phyloP scores from a whole-genome alignment of 1,139 yeast genomes.

The Magnusiomyces fungicola region DNA sequence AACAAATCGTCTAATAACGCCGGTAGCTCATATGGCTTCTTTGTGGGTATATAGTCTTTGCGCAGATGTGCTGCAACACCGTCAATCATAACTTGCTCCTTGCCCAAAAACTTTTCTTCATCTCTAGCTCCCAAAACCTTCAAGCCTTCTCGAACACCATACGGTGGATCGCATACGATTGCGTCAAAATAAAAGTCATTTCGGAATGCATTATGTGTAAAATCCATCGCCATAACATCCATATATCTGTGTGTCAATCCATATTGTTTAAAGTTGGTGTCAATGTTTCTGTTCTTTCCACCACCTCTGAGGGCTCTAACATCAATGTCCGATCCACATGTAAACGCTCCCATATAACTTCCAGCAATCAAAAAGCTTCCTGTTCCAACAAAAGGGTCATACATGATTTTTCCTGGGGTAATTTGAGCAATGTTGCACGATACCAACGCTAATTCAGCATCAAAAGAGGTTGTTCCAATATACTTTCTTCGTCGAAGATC shows the following conservation, averaged over 20 bases:
- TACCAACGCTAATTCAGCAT: constrained; percentile 65
- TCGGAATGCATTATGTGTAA: constrained; percentile 82
- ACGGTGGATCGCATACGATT: constrained; percentile 94
- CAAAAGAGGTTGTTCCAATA: constrained; percentile 95
- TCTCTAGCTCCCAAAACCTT: constrained; percentile 85
- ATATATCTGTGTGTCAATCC: constrained; percentile 49
- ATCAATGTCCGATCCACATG: constrained; percentile 89
- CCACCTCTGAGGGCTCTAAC: constrained; percentile 78
- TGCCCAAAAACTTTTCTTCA: constrained; percentile 52
- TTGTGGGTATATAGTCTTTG: constrained; percentile 85
- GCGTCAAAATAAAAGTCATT: constrained; percentile 57
- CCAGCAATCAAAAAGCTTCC: constrained; percentile 92
- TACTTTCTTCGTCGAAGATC: constrained; percentile 78
- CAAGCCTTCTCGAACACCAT: constrained; percentile 93
- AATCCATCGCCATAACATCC: constrained; percentile 87
- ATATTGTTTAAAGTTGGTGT: constrained; percentile 70
- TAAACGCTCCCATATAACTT: constrained; percentile 73
- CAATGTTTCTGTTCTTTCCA: constrained; percentile 42
- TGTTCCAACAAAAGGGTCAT: constrained; percentile 96
- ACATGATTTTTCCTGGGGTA: constrained; percentile 54
- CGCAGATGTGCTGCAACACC: constrained; percentile 74
- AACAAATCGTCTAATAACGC: constrained; percentile 69
- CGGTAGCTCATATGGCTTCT: constrained; percentile 80
- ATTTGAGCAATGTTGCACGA: constrained; percentile 84
- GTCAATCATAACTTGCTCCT: constrained; percentile 62